Evolutionary conservation across 1,139 yeast genomes (phyloP).

Genomic region (Chernovozyma aurita): DNA sequence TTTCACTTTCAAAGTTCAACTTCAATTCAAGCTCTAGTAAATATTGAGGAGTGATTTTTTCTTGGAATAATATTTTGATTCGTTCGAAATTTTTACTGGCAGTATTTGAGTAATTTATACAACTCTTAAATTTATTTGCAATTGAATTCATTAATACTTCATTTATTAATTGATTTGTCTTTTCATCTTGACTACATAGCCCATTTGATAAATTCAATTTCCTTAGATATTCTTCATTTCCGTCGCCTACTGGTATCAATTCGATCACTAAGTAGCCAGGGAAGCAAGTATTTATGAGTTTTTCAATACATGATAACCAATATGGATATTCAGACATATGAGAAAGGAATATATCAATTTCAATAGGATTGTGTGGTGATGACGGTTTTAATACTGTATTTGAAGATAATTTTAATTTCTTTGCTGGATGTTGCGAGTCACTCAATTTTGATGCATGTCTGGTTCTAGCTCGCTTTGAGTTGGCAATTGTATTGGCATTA

Average conservation of each 20-base stretch:
- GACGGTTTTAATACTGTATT: no score
- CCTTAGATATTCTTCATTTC: neutral
- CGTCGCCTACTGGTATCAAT: neutral
- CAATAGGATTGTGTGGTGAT: neutral
- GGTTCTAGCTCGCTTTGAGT: no score
- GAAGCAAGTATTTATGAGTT: neutral
- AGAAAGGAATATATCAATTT: neutral
- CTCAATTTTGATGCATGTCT: no score
- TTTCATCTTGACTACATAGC: neutral
- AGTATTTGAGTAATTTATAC: neutral
- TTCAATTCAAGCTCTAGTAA: constrained; percentile 13
- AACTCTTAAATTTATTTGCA: neutral
- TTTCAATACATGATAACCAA: neutral
- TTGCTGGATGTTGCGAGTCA: no score
- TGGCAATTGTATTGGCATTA: no score
- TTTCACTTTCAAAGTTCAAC: constrained; percentile 8
- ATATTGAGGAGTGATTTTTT: constrained; percentile 12
- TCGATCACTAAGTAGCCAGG: neutral
- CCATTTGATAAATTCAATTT: constrained; percentile 1
- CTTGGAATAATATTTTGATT: constrained; percentile 12
- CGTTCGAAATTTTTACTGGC: constrained; percentile 14
- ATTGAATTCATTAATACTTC: neutral
- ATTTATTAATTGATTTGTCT: constrained; percentile 1
- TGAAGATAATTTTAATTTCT: no score
- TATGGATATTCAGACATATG: neutral